phyloP scores from a whole-genome alignment of 139 green algal genomes.

The Chlorella sp. region DNA sequence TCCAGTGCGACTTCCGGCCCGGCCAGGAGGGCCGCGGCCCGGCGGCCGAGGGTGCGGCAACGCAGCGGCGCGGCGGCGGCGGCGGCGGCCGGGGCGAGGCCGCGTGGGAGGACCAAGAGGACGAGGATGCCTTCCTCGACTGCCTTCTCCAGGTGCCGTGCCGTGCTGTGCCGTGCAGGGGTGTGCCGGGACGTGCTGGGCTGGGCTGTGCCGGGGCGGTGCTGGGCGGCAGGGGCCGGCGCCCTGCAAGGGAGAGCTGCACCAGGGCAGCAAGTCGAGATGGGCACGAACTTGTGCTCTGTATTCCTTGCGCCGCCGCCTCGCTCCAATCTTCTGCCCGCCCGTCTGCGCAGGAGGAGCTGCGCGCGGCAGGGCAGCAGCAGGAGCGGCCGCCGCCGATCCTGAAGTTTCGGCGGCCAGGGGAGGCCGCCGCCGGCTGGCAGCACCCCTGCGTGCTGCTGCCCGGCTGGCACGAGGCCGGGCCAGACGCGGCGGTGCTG shows the following conservation, averaged over 20 bases:
- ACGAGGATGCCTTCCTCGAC: conserved; percentile 51
- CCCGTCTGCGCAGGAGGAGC: conserved; percentile 16
- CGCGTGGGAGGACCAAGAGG: conserved; percentile 31
- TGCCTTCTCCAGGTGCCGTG: conserved; percentile 21
- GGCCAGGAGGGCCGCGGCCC: background rate
- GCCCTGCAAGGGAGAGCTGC: too few relatives aligned
- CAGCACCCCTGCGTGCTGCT: conserved; percentile 27
- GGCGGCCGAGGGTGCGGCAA: background rate
- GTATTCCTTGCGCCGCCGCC: too few relatives aligned
- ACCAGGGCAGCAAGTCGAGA: too few relatives aligned
- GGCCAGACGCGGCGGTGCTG: background rate
- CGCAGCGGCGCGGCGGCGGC: background rate
- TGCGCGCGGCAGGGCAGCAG: background rate
- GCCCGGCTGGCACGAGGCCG: conserved; percentile 10
- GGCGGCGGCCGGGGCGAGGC: background rate
- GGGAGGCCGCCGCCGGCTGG: conserved; percentile 5
- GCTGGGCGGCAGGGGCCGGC: too few relatives aligned
- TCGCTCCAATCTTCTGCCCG: background rate
- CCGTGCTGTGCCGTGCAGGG: background rate
- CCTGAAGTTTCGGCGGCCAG: conserved; percentile 22
- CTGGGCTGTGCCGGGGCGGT: too few relatives aligned
- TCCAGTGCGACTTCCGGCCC: conserved; percentile 18
- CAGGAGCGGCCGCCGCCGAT: conserved; percentile 20
- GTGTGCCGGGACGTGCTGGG: too few relatives aligned
- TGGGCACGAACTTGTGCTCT: too few relatives aligned